Base-by-base conservation (phyloP, 139 green algal species). In the Volvox africanus region DNA sequence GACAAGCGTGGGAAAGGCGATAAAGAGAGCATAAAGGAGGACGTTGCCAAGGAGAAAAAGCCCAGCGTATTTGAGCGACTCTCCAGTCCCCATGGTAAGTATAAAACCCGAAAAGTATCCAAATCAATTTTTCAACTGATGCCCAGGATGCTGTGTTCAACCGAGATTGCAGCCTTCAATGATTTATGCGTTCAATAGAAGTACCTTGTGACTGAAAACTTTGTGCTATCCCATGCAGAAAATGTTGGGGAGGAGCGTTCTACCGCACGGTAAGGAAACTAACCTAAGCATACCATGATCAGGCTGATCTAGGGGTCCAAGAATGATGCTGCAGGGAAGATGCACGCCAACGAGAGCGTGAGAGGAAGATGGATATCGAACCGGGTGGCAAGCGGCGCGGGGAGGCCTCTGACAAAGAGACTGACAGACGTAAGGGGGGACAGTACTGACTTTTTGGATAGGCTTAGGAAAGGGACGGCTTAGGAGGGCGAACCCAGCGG, bases 61-160 rank as follows among this genome's bases (percentile, higher is more conserved):
- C 36, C 36, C 13, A 82, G 68, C 68, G 84, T 89, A 13, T 89
- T 89, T 71, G 84, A 89, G 37, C 36, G 84, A 1, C 84, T 89
- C 2, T 89, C 68, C 26, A 78, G 35, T 17, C 83, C 35, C 2
- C 83, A 36, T 37, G 83, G 65, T 79, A 37, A 22, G 78, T 67
- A 61, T 44, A 84, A 61, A 33, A 55, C 61, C 9, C n/a, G n/a
- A 26, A 73, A 61, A 26, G 69, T 73, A 28, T 37, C 37, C 13
- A 44, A 35, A 5, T 86, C 80, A 36, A 28, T 86, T 75, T 75
- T 32, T 44, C 28, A 44, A 80, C 28, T 80, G 24, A 55, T 14
- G 44, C 44, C 9, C 44, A 9, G 44, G 5, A 55, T 55, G 44
- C 44, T 55, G 44, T 5, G 44, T 55, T 55, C 44, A 55, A 55